Base-by-base conservation (phyloP, 2,329 filamentous ascomycete species). In the Aureobasidium sp. region DNA sequence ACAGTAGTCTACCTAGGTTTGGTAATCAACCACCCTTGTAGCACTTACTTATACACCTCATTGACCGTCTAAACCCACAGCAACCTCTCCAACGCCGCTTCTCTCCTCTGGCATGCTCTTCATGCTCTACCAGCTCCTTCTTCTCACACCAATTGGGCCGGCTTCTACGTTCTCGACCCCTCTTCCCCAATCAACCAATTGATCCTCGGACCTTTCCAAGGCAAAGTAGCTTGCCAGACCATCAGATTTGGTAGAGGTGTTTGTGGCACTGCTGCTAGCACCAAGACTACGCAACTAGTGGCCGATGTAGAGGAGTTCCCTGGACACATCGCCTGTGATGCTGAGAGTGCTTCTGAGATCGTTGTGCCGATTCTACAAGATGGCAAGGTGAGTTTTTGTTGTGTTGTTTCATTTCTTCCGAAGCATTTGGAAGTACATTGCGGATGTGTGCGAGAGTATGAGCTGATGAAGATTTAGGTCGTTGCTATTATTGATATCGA, bases 321-420 rank as follows among this genome's bases (percentile, higher is more conserved):
- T 0, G 89, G 88, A 1, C 90, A 93, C 71, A 92, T 94, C 70
- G 89, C 90, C 10, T 93, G 90, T 72, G 90, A 94, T 73, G 83
- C 84, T 4, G 87, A 84, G 62, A 90, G 84, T 69, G 83, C 79
- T 23, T 92, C 89, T 71, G 90, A 94, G 78, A 87, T 94, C 71
- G 90, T 94, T 20, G 89, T 93, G 53, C 90, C 90, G 1, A 82
- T 93, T 64, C 66, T 88, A 10, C 70, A 77, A 63, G 68, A 68
- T n/a, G 78, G 72, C 26, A 78, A 78, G 74, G 79, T 81, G 41
- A 47, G 46, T 53, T 46, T 39, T 15, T 46, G n/a, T 13, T 23
- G 36, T 29, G 15, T 13, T 10, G 7, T 20, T 42, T 56, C 26
- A 15, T 44, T 44, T 44, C 23, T 56, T 12, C 15, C 27, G 5